Evolutionary conservation across 192 early-diverging fungal genomes (phyloP).

Genomic region (Dissophora ornata): DNA sequence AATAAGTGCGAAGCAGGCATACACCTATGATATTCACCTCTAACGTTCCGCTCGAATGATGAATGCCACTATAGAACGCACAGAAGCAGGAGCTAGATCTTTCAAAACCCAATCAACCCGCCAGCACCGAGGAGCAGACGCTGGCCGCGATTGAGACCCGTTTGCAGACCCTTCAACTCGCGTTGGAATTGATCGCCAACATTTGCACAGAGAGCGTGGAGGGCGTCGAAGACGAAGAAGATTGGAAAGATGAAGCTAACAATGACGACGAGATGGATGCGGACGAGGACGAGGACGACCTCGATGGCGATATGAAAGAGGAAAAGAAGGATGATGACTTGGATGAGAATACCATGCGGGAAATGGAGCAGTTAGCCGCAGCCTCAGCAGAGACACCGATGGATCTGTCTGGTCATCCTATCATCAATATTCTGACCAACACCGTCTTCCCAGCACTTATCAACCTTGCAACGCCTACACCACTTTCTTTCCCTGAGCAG

Average conservation of each 20-base stretch:
- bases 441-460: conserved; percentile 62
- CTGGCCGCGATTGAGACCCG: conserved; percentile 63
- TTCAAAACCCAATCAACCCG: conserved; percentile 47
- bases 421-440: conserved; percentile 61
- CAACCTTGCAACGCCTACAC: conserved; percentile 59
- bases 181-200: conserved; percentile 86
- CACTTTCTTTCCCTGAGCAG: conserved; percentile 61
- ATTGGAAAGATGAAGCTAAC: conserved; percentile 43
- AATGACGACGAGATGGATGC: conserved; percentile 59
- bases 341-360: conserved; percentile 55
- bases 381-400: conserved; percentile 52
- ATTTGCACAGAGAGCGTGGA: conserved; percentile 76
- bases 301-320: conserved; percentile 46
- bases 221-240: conserved; percentile 55
- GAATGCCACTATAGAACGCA: conserved; percentile 41
- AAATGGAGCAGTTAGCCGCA: conserved; percentile 60
- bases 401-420: conserved; percentile 54
- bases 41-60: too few relatives aligned
- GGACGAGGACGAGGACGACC: conserved; percentile 55
- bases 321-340: conserved; percentile 57
- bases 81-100: conserved; percentile 42
- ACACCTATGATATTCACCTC: too few relatives aligned
- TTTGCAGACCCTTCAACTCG: conserved; percentile 73
- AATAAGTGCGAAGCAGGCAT: background rate
- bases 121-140: conserved; percentile 30